Base-by-base conservation (phyloP, 176 grass and related monocot species). In the Bothriochloa decipiens region DNA sequence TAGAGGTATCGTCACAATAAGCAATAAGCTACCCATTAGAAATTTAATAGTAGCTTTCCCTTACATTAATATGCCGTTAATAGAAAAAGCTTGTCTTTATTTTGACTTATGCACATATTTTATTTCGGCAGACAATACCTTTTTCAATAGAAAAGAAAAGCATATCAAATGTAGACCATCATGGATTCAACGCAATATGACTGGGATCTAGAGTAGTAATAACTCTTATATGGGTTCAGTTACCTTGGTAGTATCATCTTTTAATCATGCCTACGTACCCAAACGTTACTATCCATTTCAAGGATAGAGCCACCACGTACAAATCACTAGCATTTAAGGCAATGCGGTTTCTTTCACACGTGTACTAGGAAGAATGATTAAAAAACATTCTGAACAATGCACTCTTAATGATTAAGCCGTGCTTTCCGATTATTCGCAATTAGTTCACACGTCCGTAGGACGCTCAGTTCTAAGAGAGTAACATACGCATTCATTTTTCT, bases 1-100 rank as follows among this genome's bases (percentile, higher is more conserved):
- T 72, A 83, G 72, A 80, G 49, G 1, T 27, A 87, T 45, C 49
- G 64, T 87, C 65, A 86, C 11, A 33, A 80, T 87, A 71, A 87
- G 64, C 18, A 84, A 81, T 37, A 39, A 39, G 74, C 14, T 41
- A 83, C 11, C 45, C 28, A 32, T 62, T 62, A 78, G 11, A 46
- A 32, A 61, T 73, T 86, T 60, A 86, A 81, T 16, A 57, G 46
- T 27, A 7, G 43, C 7, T 28, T 74, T 26, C 12, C 63, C 26
- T 13, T 52, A 32, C 45, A 32, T 74, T 74, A 32, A 74, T 32
- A 72, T 28, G 23, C 1, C 23, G 15, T 47, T 72, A 25, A 42
- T 32, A 32, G 29, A 32, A 32, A 32, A 32, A 32, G 1, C 29
- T 55, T 32, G 8, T 74, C 7, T 52, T 55, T 55, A 55, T 55